Percentiles rank a stretch among this genome's conserved stretches.
phyloP scores from a whole-genome alignment of 2,329 filamentous ascomycete genomes.

The Aspergillus quadricinctus region DNA sequence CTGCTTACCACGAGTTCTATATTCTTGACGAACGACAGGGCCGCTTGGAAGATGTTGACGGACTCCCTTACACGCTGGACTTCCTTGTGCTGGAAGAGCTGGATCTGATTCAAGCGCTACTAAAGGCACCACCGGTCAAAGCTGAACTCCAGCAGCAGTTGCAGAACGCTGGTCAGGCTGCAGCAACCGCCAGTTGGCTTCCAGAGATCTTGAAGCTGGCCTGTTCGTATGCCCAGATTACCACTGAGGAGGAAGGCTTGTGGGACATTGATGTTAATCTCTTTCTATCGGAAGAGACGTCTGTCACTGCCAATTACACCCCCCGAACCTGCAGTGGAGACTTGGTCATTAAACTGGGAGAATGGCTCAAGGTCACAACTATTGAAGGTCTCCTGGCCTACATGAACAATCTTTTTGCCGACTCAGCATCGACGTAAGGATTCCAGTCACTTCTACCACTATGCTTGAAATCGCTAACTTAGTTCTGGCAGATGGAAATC shows the following conservation, averaged over 20 bases:
- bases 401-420: constrained; percentile 67
- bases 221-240: constrained; percentile 82
- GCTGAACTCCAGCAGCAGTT: constrained; percentile 83
- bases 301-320: constrained; percentile 93
- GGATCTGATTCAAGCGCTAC: constrained; percentile 87
- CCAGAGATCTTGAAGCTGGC: constrained; percentile 82
- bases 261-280: constrained; percentile 98
- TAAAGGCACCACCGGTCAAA: constrained; percentile 82
- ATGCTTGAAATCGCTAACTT: constrained; percentile 3
- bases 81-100: constrained; percentile 90
- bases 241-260: constrained; percentile 83
- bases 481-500: constrained; percentile 52
- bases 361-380: constrained; percentile 75
- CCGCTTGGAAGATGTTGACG: constrained; percentile 82
- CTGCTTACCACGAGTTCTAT: constrained; percentile 75
- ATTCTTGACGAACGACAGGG: constrained; percentile 82
- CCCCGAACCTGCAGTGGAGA: constrained; percentile 89
- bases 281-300: constrained; percentile 91
- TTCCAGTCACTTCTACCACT: not conserved
- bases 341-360: constrained; percentile 83
- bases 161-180: constrained; percentile 53
- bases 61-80: constrained; percentile 89
- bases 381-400: constrained; percentile 75
- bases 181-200: constrained; percentile 71
- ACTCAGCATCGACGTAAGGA: constrained; percentile 34